A percentile compares a stretch with the other conserved stretches of the same genome.
These are phyloP conservation scores for Crithidia fasciculata DNA, from an alignment of 208 protist genomes.

Conservation along the genomic window DNA sequence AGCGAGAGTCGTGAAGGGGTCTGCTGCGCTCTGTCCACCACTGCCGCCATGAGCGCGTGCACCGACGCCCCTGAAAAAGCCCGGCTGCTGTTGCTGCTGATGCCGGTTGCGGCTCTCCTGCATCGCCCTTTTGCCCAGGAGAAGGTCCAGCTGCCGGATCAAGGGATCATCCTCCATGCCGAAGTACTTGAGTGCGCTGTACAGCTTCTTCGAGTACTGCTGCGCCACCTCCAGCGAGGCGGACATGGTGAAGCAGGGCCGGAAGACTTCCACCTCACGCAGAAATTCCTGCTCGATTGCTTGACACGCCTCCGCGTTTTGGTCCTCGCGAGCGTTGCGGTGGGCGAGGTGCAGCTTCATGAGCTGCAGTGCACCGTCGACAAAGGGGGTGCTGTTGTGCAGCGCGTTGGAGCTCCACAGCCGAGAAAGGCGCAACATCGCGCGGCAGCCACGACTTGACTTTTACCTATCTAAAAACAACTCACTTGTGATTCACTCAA, in stretches of 20 bases:
- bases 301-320: slow-evolving; percentile 55
- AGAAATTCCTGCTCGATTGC: slow-evolving; percentile 85
- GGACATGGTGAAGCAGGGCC: slow-evolving; percentile 83
- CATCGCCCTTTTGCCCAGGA: slow-evolving; percentile 76
- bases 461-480: no score
- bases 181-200: slow-evolving; percentile 80
- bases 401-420: slow-evolving; percentile 45
- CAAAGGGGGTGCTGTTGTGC: slow-evolving; percentile 66
- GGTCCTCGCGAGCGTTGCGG: slow-evolving; percentile 65
- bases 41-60: not conserved
- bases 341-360: slow-evolving; percentile 87
- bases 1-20: slow-evolving; percentile 27
- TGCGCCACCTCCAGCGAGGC: slow-evolving; percentile 71
- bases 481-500: no score
- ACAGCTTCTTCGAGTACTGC: slow-evolving; percentile 74
- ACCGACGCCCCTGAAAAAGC: slow-evolving; percentile 38
- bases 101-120: slow-evolving; percentile 27
- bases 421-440: slow-evolving; percentile 5
- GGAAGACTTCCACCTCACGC: slow-evolving; percentile 79
- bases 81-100: slow-evolving; percentile 15
- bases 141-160: slow-evolving; percentile 77
- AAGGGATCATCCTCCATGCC: slow-evolving; percentile 82
- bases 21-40: not conserved
- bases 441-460: no score
- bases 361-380: slow-evolving; percentile 82